Evolutionary conservation across 331 rosid genomes (phyloP).

Genomic region (Quercus lobata): DNA sequence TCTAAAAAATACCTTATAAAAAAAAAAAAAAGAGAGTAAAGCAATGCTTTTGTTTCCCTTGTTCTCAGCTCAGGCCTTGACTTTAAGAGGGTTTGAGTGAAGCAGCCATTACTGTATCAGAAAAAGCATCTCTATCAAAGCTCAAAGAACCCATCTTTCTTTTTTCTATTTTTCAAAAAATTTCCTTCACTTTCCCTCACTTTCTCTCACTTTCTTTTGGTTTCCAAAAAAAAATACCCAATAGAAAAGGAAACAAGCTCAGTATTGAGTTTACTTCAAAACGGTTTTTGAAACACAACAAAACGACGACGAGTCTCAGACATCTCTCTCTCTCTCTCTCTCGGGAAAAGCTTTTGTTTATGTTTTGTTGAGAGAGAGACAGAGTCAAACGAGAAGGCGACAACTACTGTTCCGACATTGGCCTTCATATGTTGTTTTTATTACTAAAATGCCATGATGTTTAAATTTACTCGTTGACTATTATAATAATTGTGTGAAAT

Average conservation of each 20-base stretch:
- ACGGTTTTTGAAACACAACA: background rate
- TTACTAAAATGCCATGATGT: conserved; percentile 12
- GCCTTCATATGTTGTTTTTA: background rate
- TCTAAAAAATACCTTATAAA: conserved; percentile 30
- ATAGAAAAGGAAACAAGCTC: too few relatives aligned
- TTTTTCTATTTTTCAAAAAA: background rate
- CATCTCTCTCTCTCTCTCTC: background rate
- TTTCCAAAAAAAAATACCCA: background rate
- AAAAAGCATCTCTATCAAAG: conserved; percentile 2
- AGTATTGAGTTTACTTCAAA: background rate
- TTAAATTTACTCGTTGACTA: background rate
- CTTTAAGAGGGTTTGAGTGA: conserved; percentile 15
- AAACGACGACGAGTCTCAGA: conserved; percentile 15
- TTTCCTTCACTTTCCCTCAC: conserved; percentile 21
- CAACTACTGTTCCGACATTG: background rate
- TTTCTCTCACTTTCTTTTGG: conserved; percentile 9
- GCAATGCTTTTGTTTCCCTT: conserved; percentile 17
- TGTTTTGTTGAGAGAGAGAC: background rate
- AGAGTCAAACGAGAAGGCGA: background rate
- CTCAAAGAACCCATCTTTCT: conserved; percentile 8
- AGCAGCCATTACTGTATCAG: conserved; percentile 17
- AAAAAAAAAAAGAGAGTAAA: background rate
- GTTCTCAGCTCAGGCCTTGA: background rate
- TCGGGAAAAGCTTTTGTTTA: background rate
- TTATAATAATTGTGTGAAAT: background rate